These are phyloP conservation scores for Rhodotorula diobovata DNA, from an alignment of 768 basidiomycete species.

Conservation along the genomic window DNA sequence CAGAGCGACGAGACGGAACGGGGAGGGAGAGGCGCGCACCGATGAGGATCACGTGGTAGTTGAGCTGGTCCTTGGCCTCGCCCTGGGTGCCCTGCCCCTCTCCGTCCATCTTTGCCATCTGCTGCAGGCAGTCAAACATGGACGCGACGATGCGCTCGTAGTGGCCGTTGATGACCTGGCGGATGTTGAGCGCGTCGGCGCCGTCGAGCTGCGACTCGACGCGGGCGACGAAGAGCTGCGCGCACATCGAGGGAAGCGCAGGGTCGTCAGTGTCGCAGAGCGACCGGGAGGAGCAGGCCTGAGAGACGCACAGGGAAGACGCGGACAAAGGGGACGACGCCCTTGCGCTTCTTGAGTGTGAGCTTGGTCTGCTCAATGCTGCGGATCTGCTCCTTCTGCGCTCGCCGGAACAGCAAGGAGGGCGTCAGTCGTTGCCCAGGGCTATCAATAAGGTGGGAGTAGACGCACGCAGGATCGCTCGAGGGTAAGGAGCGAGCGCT, in stretches of 20 bases:
- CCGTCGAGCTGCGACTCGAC: conserved; percentile 79
- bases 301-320: conserved; percentile 68
- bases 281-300: neutral
- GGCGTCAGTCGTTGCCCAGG: neutral
- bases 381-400: conserved; percentile 77
- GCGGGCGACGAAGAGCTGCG: conserved; percentile 63
- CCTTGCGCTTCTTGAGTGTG: conserved; percentile 85
- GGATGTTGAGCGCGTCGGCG: conserved; percentile 68
- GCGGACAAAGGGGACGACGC: conserved; percentile 85
- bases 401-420: conserved; percentile 2
- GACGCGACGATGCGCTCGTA: conserved; percentile 83
- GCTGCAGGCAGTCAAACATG: conserved; percentile 89
- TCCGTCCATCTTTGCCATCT: conserved; percentile 91
- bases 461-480: conserved; percentile 57
- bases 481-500: conserved; percentile 55
- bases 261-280: no score
- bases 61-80: conserved; percentile 94
- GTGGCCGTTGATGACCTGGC: conserved; percentile 67
- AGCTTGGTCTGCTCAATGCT: conserved; percentile 84
- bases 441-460: conserved; percentile 50
- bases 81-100: conserved; percentile 55
- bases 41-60: conserved; percentile 90
- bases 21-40: conserved; percentile 55
- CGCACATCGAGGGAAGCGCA: neutral
- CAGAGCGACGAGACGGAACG: neutral